phyloP scores from a whole-genome alignment of 495 filamentous ascomycete genomes.

The Friedmanniomyces endolithicus region DNA sequence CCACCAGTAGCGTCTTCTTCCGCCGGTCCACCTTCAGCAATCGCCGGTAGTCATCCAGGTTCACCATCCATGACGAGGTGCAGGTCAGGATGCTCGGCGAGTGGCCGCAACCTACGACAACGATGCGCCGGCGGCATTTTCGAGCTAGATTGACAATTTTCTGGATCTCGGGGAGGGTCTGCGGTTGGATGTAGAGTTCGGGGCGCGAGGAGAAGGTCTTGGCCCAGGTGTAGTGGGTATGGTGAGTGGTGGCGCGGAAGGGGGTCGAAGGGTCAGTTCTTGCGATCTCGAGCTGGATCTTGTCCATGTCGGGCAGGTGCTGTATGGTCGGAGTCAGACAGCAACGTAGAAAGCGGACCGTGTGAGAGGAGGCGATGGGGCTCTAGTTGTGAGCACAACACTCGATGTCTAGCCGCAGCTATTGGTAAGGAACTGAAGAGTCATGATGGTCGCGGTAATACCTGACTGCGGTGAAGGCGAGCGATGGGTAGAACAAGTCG shows the following conservation, averaged over 20 bases:
- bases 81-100: slow-evolving; percentile 88
- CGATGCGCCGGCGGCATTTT: slow-evolving; percentile 63
- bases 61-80: slow-evolving; percentile 88
- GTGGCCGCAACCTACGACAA: slow-evolving; percentile 73
- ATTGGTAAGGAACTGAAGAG: not conserved
- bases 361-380: no score
- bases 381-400: not conserved
- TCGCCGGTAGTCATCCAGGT: slow-evolving; percentile 69
- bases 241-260: slow-evolving; percentile 57
- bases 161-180: slow-evolving; percentile 64
- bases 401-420: not conserved
- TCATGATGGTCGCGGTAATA: no score
- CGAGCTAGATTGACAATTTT: slow-evolving; percentile 73
- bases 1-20: slow-evolving; percentile 55
- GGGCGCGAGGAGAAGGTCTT: slow-evolving; percentile 77
- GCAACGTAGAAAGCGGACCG: no score
- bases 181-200: slow-evolving; percentile 78
- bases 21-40: slow-evolving; percentile 55
- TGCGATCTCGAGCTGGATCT: slow-evolving; percentile 41
- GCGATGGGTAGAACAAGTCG: no score
- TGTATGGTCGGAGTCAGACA: not conserved
- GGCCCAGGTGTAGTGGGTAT: slow-evolving; percentile 93
- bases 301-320: slow-evolving; percentile 33
- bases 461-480: no score
- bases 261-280: slow-evolving; percentile 48